Conservation (phyloP, 768 basidiomycete genomes). For the Mycena metata region DNA sequence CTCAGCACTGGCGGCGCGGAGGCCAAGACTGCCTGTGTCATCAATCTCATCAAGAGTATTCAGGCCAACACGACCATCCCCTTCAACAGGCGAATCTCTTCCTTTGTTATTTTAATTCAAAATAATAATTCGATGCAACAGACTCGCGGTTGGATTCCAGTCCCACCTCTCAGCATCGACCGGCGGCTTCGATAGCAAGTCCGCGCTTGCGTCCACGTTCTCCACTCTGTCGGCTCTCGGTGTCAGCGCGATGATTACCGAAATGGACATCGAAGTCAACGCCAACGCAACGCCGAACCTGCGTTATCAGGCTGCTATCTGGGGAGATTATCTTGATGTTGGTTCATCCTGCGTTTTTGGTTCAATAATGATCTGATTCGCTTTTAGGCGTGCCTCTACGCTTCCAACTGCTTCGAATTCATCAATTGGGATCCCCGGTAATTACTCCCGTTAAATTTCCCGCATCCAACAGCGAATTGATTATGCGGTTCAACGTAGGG, state of each 20-base stretch:
- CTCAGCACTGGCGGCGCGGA: conserved; percentile 32
- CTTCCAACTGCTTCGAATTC: conserved; percentile 34
- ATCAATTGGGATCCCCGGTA: conserved; percentile 36
- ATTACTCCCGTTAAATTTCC: not conserved
- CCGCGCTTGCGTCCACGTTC: conserved; percentile 31
- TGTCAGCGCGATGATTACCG: conserved; percentile 31
- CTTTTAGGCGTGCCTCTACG: conserved; percentile 31
- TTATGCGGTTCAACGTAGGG: not conserved
- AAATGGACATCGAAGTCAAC: conserved; percentile 29
- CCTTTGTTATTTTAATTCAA: not conserved
- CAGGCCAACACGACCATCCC: conserved; percentile 29
- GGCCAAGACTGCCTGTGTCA: conserved; percentile 32
- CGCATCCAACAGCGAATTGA: not conserved
- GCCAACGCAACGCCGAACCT: conserved; percentile 8
- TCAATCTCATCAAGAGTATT: conserved; percentile 26
- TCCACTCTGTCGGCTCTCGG: conserved; percentile 28
- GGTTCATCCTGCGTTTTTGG: not conserved
- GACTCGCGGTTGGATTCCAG: conserved; percentile 34
- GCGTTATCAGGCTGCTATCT: conserved; percentile 34
- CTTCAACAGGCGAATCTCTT: conserved; percentile 15
- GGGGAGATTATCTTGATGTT: conserved; percentile 36
- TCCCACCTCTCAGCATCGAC: conserved; percentile 29
- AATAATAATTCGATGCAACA: not conserved
- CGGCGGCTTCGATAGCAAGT: conserved; percentile 30
- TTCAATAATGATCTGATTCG: not conserved